These are phyloP conservation scores for Coemansia sp. DNA, from an alignment of 192 early-diverging fungal genomes.

Conservation along the genomic window DNA sequence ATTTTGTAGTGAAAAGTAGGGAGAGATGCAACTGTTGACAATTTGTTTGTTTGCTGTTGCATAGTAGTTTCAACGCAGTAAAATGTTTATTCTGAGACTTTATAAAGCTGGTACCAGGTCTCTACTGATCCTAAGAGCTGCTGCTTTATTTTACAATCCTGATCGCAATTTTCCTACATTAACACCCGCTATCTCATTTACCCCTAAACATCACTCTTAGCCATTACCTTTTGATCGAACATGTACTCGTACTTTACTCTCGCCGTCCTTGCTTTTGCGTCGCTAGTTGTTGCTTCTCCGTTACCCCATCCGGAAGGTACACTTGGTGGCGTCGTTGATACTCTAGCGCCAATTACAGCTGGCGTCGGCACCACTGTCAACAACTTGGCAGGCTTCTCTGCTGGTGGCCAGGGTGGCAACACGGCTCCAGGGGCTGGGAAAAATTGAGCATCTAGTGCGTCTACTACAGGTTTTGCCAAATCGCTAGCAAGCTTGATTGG, in stretches of 20 bases:
- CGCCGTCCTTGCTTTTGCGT: background rate
- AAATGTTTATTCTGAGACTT: too few species aligned
- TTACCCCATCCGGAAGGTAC: conserved; percentile 8
- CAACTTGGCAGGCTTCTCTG: conserved; percentile 1
- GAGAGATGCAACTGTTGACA: background rate
- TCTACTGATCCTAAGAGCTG: background rate
- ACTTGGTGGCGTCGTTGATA: conserved; percentile 21
- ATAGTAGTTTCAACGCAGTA: background rate
- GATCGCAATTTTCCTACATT: background rate
- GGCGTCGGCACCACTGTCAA: conserved; percentile 12
- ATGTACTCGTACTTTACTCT: background rate
- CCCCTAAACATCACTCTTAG: too few species aligned
- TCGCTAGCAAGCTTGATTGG: too few species aligned
- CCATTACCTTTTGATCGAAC: background rate
- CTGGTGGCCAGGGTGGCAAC: too few species aligned
- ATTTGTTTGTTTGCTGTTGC: background rate
- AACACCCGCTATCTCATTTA: background rate
- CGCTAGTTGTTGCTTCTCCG: conserved; percentile 1
- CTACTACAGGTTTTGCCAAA: too few species aligned
- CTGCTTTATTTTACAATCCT: too few species aligned
- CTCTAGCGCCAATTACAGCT: conserved; percentile 12
- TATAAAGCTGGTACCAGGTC: background rate
- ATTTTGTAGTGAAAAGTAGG: background rate
- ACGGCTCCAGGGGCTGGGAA: too few species aligned
- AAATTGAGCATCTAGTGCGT: too few species aligned